Conservation (phyloP, 768 basidiomycete genomes). For the Agaricus blazei region DNA sequence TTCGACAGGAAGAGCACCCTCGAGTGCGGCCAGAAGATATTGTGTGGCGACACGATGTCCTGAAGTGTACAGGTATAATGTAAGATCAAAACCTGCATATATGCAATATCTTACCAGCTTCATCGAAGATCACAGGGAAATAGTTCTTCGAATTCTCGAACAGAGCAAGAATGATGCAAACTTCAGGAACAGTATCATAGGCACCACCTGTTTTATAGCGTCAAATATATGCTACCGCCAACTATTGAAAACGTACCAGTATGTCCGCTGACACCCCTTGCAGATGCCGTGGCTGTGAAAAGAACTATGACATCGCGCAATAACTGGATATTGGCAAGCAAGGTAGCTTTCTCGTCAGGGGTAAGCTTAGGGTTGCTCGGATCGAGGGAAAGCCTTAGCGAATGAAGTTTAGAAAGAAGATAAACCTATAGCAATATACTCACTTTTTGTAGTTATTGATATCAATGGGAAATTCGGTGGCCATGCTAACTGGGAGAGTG, state of each 20-base stretch:
- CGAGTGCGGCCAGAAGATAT: constrained; percentile 76
- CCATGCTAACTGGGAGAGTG: constrained; percentile 22
- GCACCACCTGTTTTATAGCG: constrained; percentile 42
- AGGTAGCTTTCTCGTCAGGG: constrained; percentile 50
- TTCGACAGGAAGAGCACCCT: constrained; percentile 65
- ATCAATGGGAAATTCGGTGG: constrained; percentile 65
- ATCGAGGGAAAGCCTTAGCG: constrained; percentile 63
- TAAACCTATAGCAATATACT: constrained; percentile 9
- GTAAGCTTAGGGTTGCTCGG: constrained; percentile 59
- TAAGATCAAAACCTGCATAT: background rate
- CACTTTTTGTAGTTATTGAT: constrained; percentile 74
- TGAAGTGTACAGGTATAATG: constrained; percentile 18
- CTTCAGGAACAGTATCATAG: constrained; percentile 79
- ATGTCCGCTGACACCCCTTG: constrained; percentile 83
- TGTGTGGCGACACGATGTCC: constrained; percentile 91
- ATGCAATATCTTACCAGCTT: constrained; percentile 56
- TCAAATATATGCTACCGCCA: constrained; percentile 2
- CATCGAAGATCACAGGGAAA: constrained; percentile 71
- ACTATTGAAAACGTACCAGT: constrained; percentile 43
- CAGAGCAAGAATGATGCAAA: constrained; percentile 70
- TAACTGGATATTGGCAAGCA: constrained; percentile 71
- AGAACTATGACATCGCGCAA: constrained; percentile 81
- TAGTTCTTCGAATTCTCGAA: constrained; percentile 63
- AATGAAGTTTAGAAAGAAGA: constrained; percentile 7
- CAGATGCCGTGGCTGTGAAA: constrained; percentile 83